Conservation (phyloP, 257 asterid species). For the Solanum neorickii region DNA sequence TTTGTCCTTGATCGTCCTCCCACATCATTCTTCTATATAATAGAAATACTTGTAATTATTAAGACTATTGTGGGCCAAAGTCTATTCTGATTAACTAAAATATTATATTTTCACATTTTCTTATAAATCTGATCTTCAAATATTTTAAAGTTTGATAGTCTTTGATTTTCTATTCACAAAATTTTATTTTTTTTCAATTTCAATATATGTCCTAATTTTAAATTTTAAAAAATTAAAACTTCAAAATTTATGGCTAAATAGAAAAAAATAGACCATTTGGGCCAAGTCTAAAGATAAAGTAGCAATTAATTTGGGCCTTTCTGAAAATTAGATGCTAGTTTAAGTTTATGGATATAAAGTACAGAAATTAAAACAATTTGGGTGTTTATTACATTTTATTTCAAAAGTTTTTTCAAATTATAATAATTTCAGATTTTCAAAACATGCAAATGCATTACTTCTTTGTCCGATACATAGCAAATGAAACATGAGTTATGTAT, state of each 20-base stretch:
- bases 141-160: neutral
- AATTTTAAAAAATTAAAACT: neutral
- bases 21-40: too few species aligned
- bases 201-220: too few species aligned
- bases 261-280: neutral
- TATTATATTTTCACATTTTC: too few species aligned
- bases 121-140: too few species aligned
- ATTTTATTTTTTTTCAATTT: too few species aligned
- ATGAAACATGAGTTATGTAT: neutral
- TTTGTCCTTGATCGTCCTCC: too few species aligned
- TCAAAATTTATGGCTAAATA: neutral
- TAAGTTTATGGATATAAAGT: neutral
- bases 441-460: neutral
- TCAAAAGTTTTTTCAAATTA: neutral
- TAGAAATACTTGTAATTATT: neutral
- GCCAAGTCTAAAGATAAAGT: neutral
- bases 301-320: neutral
- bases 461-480: neutral
- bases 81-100: too few species aligned
- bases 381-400: too few species aligned
- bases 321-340: neutral
- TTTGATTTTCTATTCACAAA: too few species aligned
- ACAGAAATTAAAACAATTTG: too few species aligned
- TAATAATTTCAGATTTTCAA: too few species aligned
- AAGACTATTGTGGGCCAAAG: neutral